Conservation (phyloP, 1,139 yeast species). For the Kodamaea plutei region DNA sequence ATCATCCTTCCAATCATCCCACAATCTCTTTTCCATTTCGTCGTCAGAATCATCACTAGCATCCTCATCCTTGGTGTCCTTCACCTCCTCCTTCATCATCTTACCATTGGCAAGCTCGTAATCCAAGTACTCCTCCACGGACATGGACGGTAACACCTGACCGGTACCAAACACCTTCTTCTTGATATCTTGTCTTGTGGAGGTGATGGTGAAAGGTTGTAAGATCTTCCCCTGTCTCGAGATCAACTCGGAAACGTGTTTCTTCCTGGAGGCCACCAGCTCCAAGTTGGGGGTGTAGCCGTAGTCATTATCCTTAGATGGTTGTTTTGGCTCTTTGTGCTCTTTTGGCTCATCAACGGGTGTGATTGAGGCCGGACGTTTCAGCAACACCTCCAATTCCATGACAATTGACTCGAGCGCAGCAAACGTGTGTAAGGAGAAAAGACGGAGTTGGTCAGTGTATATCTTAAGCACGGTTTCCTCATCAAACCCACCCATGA, state of each 20-base stretch:
- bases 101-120: slow-evolving; percentile 84
- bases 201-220: slow-evolving; percentile 78
- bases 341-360: slow-evolving; percentile 8
- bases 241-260: slow-evolving; percentile 34
- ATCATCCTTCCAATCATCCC: slow-evolving; percentile 92
- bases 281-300: slow-evolving; percentile 58
- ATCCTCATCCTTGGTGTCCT: slow-evolving; percentile 20
- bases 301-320: slow-evolving; percentile 15
- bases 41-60: slow-evolving; percentile 42
- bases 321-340: slow-evolving; percentile 13
- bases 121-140: slow-evolving; percentile 87
- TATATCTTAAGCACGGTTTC: slow-evolving; percentile 54
- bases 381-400: slow-evolving; percentile 54
- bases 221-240: slow-evolving; percentile 72
- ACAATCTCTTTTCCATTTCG: slow-evolving; percentile 59
- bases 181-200: slow-evolving; percentile 53
- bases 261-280: slow-evolving; percentile 23
- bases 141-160: slow-evolving; percentile 89
- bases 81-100: slow-evolving; percentile 52
- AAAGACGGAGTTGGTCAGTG: slow-evolving; percentile 50
- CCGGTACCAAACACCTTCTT: slow-evolving; percentile 85
- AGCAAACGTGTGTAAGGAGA: slow-evolving; percentile 50
- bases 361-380: slow-evolving; percentile 22
- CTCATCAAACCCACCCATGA: slow-evolving; percentile 47
- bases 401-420: slow-evolving; percentile 50